A percentile compares a stretch with the other conserved stretches of the same genome.
These are phyloP conservation scores for Verticillium klebahnii DNA, from an alignment of 2,329 filamentous ascomycete genomes.

Conservation along the genomic window DNA sequence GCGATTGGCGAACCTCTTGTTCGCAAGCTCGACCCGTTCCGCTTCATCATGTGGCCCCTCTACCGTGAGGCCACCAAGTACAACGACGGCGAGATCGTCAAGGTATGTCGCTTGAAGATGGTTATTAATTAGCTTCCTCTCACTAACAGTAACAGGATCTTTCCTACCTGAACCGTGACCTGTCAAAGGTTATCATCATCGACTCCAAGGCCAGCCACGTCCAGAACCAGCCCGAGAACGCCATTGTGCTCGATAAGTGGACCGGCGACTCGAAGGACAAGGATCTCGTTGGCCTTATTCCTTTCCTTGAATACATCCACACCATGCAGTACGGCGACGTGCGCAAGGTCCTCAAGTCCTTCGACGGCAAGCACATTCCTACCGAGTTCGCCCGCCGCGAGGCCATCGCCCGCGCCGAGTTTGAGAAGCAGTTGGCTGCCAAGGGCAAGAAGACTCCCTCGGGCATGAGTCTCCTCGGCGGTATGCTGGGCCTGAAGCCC, in stretches of 20 bases:
- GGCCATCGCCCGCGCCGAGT: constrained; percentile 77
- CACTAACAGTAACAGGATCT: constrained; percentile 61
- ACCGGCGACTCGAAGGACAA: constrained; percentile 77
- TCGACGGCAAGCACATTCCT: constrained; percentile 85
- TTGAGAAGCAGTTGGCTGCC: constrained; percentile 70
- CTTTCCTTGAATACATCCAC: constrained; percentile 95
- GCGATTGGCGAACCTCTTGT: constrained; percentile 82
- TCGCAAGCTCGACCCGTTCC: constrained; percentile 90
- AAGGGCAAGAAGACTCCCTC: constrained; percentile 47
- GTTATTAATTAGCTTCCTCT: neutral
- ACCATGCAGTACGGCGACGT: constrained; percentile 90
- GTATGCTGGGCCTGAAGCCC: constrained; percentile 73
- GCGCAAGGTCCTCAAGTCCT: constrained; percentile 79
- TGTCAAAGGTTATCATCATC: constrained; percentile 91
- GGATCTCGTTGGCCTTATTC: constrained; percentile 82
- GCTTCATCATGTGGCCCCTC: constrained; percentile 90
- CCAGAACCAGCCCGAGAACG: constrained; percentile 91
- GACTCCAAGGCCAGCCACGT: constrained; percentile 82
- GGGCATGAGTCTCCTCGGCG: constrained; percentile 65
- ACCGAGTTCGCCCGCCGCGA: constrained; percentile 86
- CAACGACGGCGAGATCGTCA: constrained; percentile 92
- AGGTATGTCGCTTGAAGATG: constrained; percentile 50
- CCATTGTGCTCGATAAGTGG: constrained; percentile 89
- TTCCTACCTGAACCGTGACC: constrained; percentile 93
- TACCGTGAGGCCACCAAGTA: constrained; percentile 97